Conservation (phyloP, 2,329 filamentous ascomycete species). For the Basipetospora sp. region DNA sequence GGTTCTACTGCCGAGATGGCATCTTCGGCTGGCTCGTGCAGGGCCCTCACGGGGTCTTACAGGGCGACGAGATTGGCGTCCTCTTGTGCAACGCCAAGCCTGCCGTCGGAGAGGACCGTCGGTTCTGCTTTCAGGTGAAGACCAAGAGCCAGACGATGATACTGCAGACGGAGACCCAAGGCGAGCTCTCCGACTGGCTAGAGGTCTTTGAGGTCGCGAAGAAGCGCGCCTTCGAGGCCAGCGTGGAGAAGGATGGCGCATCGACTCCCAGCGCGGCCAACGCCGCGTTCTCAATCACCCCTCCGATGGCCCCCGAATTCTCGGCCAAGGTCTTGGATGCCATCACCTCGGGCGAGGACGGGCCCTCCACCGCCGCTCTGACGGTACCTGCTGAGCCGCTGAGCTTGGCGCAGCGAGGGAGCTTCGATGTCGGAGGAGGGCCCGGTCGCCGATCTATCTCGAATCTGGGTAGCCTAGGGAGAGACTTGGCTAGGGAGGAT, state of each 20-base stretch:
- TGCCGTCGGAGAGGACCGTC: conserved; percentile 77
- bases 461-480: conserved; percentile 30
- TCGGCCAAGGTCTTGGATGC: conserved; percentile 64
- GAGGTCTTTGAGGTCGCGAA: conserved; percentile 88
- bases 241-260: conserved; percentile 35
- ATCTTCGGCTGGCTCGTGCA: conserved; percentile 92
- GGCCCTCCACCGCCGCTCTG: conserved; percentile 23
- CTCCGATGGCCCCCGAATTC: conserved; percentile 78
- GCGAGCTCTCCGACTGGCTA: conserved; percentile 87
- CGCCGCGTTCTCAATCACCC: conserved; percentile 82
- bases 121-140: conserved; percentile 97
- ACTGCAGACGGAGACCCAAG: conserved; percentile 83
- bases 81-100: conserved; percentile 85
- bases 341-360: conserved; percentile 27
- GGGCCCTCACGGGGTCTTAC: conserved; percentile 71
- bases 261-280: conserved; percentile 37
- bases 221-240: conserved; percentile 72
- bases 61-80: conserved; percentile 91
- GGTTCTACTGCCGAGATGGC: conserved; percentile 91
- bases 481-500: conserved; percentile 44
- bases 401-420: conserved; percentile 41
- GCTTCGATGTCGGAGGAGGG: conserved; percentile 50
- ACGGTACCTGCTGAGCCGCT: conserved; percentile 24
- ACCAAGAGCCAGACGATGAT: conserved; percentile 85
- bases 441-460: conserved; percentile 39